Evolutionary conservation across 2,329 filamentous ascomycete genomes (phyloP), one percentile per base, ranked within the genome.

Genomic region (Beauveria sp.): DNA sequence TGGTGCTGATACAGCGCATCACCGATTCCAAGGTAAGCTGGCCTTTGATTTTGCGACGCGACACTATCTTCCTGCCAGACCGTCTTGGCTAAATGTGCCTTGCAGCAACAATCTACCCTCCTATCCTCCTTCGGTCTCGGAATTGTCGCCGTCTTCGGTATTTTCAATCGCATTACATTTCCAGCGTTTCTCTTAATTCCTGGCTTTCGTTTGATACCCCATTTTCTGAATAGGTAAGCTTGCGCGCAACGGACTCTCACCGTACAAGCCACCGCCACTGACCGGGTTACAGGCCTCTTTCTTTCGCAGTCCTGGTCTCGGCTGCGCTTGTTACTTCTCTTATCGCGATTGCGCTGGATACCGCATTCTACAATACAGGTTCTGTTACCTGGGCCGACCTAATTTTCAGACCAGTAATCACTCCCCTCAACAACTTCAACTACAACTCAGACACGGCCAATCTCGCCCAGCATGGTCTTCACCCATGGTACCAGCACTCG

Each of bases 131-230:
- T 85, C 46, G 80, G 95, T 48, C 84, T 99, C 46, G 91, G 91
- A 34, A 86, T 93, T 64, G 85, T 97, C 60, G 81, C 85, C 58
- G 88, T 96, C 16, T 89, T 95, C 69, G 95, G 95, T 55, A 78
- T 93, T 63, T 99, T 99, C 76, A 99, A 98, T 76, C 87, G 95
- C 66, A 97, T 98, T 70, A 99, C 95, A 10, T 98, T 98, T 74
- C 93, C 93, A 51, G 93, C 93, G 16, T 99, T 96, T 73, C 77
- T 99, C 64, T 74, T 96, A 63, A 85, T 97, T 71, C 93, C 95
- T 59, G 88, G 88, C 42, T 77, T 96, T 71, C 88, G 87, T 71
- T 80, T 99, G 70, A 79, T 98, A 73, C 91, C 91, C 66, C 89
- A 96, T 78, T 95, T 96, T 71, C 77, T 84, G 73, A 86, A 87